Percentiles rank a stretch among this genome's conserved stretches.
Conservation (phyloP, 2,329 filamentous ascomycete genomes). For the Alternaria sp. region DNA sequence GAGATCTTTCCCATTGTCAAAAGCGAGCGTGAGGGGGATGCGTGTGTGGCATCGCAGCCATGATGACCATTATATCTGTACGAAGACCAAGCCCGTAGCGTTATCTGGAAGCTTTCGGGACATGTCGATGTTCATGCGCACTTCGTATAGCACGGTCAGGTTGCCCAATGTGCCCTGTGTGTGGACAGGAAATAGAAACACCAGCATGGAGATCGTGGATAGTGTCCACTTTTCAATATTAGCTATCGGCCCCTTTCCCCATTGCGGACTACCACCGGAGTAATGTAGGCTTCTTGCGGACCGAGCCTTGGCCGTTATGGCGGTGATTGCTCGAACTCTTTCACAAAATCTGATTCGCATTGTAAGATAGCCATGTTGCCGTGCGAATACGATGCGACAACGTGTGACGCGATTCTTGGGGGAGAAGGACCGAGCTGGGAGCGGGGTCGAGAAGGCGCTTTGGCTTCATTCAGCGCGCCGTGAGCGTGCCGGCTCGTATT, state of each 20-base stretch:
- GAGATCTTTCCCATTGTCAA: not conserved
- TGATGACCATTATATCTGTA: slow-evolving; percentile 1
- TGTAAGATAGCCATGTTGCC: not conserved
- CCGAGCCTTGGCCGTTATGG: not conserved
- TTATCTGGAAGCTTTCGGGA: not conserved
- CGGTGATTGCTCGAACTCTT: not conserved
- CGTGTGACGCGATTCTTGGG: not conserved
- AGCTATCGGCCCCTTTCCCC: slow-evolving; percentile 1
- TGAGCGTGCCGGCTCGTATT: not conserved
- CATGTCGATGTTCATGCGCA: not conserved
- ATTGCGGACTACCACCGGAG: not conserved
- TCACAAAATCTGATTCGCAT: not conserved
- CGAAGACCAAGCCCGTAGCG: slow-evolving; percentile 3
- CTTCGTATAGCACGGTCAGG: slow-evolving; percentile 4
- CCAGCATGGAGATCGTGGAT: slow-evolving; percentile 2
- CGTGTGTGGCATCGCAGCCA: not conserved
- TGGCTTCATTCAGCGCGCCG: not conserved
- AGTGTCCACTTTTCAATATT: slow-evolving; percentile 7
- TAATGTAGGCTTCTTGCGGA: not conserved
- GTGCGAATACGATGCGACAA: not conserved
- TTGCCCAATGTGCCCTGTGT: not conserved
- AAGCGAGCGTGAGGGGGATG: not conserved
- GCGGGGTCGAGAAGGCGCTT: not conserved
- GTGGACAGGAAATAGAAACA: not conserved
- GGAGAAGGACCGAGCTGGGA: not conserved